Percentiles rank a stretch among this genome's conserved stretches.
These are phyloP conservation scores for Pichia rugopelliculosa DNA, from an alignment of 805 yeast genomes.

Conservation along the genomic window DNA sequence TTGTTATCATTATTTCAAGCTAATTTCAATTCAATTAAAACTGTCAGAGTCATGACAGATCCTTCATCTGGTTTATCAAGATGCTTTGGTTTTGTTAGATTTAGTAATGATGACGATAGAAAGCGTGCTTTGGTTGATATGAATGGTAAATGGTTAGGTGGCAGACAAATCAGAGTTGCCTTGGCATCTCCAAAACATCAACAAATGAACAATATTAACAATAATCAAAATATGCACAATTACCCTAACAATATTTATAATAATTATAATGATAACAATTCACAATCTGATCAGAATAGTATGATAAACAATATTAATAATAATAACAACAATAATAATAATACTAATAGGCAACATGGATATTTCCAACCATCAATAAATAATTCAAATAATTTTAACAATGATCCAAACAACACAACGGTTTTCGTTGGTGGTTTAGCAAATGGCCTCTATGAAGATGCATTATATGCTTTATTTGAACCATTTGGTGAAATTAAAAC, in stretches of 20 bases:
- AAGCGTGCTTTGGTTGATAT: conserved; percentile 60
- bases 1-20: conserved; percentile 64
- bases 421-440: conserved; percentile 64
- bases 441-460: conserved; percentile 53
- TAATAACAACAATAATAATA: neutral
- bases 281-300: neutral
- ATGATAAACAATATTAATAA: neutral
- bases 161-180: conserved; percentile 70
- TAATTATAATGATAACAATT: conserved; percentile 27
- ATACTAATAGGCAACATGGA: conserved; percentile 12
- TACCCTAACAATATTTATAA: neutral
- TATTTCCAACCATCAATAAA: conserved; percentile 11
- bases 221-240: neutral
- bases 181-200: conserved; percentile 66
- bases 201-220: conserved; percentile 13
- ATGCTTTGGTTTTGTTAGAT: conserved; percentile 77
- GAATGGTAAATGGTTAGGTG: conserved; percentile 78
- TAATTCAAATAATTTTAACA: neutral
- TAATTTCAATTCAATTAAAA: conserved; percentile 57
- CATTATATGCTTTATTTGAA: conserved; percentile 53
- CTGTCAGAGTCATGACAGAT: conserved; percentile 82
- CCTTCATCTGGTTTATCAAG: conserved; percentile 71
- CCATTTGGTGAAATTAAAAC: conserved; percentile 67
- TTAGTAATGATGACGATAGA: conserved; percentile 62
- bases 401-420: conserved; percentile 69